These are phyloP conservation scores for Daldinia caldariorum DNA, from an alignment of 495 filamentous ascomycete genomes.

Conservation along the genomic window DNA sequence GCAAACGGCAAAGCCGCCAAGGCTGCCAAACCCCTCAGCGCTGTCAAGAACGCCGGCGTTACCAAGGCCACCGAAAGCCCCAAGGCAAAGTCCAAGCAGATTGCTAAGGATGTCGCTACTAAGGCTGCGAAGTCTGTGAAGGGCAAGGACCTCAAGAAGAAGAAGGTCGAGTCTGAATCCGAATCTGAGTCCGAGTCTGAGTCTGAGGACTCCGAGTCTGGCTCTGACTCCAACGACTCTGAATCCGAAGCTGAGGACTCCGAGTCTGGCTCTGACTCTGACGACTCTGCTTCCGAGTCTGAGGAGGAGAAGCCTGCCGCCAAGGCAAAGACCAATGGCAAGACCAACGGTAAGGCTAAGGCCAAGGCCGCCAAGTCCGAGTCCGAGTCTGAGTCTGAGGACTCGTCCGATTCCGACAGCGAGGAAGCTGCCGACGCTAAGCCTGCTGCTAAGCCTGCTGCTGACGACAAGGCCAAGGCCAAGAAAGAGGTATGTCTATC, in stretches of 20 bases:
- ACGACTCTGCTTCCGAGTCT: constrained; percentile 39
- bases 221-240: constrained; percentile 45
- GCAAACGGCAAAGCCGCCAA: constrained; percentile 56
- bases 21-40: constrained; percentile 49
- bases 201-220: constrained; percentile 32
- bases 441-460: constrained; percentile 53
- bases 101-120: constrained; percentile 57
- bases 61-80: constrained; percentile 56
- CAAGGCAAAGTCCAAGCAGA: constrained; percentile 65
- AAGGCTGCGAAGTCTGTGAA: constrained; percentile 56
- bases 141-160: constrained; percentile 60
- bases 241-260: constrained; percentile 48
- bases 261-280: constrained; percentile 49
- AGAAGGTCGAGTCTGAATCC: constrained; percentile 52
- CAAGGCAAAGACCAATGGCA: constrained; percentile 29
- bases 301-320: constrained; percentile 33
- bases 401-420: constrained; percentile 54
- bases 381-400: constrained; percentile 42
- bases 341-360: constrained; percentile 27
- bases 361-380: constrained; percentile 37
- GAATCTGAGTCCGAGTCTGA: constrained; percentile 49
- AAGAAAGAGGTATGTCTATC: constrained; percentile 51
- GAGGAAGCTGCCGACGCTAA: constrained; percentile 33
- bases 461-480: constrained; percentile 55
- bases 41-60: constrained; percentile 52